A percentile compares a stretch with the other conserved stretches of the same genome.
Conservation (phyloP, 257 asterid species). For the Primulina tabacum region DNA sequence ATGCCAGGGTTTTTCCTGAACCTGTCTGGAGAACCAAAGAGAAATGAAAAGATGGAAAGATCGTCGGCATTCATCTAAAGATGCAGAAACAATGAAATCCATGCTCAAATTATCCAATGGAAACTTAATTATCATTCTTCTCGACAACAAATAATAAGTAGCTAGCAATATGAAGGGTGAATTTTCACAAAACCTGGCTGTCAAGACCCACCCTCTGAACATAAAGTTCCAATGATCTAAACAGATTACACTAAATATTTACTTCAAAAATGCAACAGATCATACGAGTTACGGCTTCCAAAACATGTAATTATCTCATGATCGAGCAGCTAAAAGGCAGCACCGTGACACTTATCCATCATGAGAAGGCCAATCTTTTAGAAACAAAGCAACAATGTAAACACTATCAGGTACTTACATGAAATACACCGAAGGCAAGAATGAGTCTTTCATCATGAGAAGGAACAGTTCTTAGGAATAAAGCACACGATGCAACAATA, state of each 20-base stretch:
- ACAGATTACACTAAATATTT: too few species aligned
- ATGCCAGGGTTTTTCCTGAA: conserved; percentile 94
- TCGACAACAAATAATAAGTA: neutral
- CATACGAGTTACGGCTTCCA: too few species aligned
- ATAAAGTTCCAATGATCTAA: neutral
- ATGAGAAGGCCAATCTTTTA: neutral
- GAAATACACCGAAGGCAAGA: too few species aligned
- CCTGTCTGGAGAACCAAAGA: conserved; percentile 73
- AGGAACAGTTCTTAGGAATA: too few species aligned
- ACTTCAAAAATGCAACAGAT: too few species aligned
- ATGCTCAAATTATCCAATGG: conserved; percentile 3
- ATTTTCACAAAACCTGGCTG: neutral
- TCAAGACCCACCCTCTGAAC: neutral
- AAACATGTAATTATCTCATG: too few species aligned
- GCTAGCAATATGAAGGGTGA: conserved; percentile 13
- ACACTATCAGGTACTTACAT: too few species aligned
- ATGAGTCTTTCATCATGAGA: too few species aligned
- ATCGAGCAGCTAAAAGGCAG: too few species aligned
- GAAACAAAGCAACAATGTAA: too few species aligned
- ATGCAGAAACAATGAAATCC: conserved; percentile 12
- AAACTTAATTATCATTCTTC: conserved; percentile 8
- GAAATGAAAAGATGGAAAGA: conserved; percentile 26
- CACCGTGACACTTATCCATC: neutral
- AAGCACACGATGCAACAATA: too few species aligned
- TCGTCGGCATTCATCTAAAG: conserved; percentile 17